Evolutionary conservation across 495 filamentous ascomycete species (phyloP), one percentile per base, ranked within the genome.

Genomic region (Tuber microsphaerosporum): DNA sequence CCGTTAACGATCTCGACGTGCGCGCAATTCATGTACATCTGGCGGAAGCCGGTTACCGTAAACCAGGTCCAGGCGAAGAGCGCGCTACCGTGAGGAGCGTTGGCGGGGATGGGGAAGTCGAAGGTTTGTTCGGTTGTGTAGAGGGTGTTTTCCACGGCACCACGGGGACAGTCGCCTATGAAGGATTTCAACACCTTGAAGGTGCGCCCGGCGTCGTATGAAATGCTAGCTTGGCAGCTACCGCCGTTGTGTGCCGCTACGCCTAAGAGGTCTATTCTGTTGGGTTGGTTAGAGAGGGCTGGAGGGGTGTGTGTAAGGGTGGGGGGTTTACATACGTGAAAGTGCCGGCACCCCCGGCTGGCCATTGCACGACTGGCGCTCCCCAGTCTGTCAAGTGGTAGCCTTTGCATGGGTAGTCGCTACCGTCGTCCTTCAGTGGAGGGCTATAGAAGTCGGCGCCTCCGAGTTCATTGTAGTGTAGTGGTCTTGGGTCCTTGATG

Each of bases 131-230:
- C 79, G 0, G 84, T 80, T 34, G 75, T 73, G 51, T 45, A 75
- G 61, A 79, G 77, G n/a, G 72, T 44, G 44, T 79, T 79, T 17
- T 70, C 77, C 61, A 71, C 77, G 4, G 77, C 77, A 2, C 77
- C 77, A 1, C 85, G 81, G 6, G 89, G 89, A 83, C 90, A 92
- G 74, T 85, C 84, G 45, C 91, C 91, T 71, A 90, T 86, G 81
- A 89, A 89, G 56, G 87, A 88, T 83, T 91, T 87, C 84, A 92
- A 88, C 75, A 90, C 89, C 56, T 85, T 88, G 84, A 90, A 92
- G 16, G 86, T 85, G 56, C 81, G 84, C 22, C 88, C 90, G 71
- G 87, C 83, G 84, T 92, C 90, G 85, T 89, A 91, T 56, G 87
- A 89, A 69, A 92, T 83, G 1, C 86, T 85, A 69, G 88, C 84